Evolutionary conservation across 192 early-diverging fungal genomes (phyloP).

Genomic region (Coemansia sp.): DNA sequence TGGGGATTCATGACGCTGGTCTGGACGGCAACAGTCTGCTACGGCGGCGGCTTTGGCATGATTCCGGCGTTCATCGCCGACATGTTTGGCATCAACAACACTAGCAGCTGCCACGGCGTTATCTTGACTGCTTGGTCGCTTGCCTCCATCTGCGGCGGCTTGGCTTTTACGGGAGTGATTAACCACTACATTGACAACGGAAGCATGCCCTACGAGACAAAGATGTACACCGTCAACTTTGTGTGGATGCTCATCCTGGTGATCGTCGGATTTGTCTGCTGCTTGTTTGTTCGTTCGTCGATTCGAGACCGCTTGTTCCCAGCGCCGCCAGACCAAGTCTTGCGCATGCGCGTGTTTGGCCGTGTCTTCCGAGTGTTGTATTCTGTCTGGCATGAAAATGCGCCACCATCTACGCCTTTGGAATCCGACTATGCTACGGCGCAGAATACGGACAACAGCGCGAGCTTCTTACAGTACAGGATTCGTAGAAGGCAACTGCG

Average conservation of each 20-base stretch:
- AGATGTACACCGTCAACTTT: slow-evolving; percentile 65
- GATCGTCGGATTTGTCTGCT: slow-evolving; percentile 58
- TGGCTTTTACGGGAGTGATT: slow-evolving; percentile 68
- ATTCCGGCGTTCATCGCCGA: slow-evolving; percentile 78
- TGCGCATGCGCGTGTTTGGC: slow-evolving; percentile 67
- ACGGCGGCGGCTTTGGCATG: slow-evolving; percentile 77
- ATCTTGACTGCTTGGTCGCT: slow-evolving; percentile 77
- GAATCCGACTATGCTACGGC: not conserved
- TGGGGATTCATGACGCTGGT: slow-evolving; percentile 59
- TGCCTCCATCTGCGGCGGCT: slow-evolving; percentile 67
- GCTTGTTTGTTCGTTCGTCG: slow-evolving; percentile 64
- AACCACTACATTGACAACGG: slow-evolving; percentile 56
- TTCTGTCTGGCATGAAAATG: slow-evolving; percentile 9
- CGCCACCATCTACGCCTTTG: not conserved
- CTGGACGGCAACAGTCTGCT: slow-evolving; percentile 69
- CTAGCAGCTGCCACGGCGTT: slow-evolving; percentile 75
- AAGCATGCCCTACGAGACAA: slow-evolving; percentile 46
- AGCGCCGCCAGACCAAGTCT: slow-evolving; percentile 59
- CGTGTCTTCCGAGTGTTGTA: slow-evolving; percentile 58
- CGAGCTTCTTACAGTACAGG: slow-evolving; percentile 7
- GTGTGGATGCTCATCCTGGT: slow-evolving; percentile 69
- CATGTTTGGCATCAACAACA: slow-evolving; percentile 77
- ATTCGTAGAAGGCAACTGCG: slow-evolving; percentile 8
- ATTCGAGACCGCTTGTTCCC: slow-evolving; percentile 74
- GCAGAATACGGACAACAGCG: slow-evolving; percentile 3